Evolutionary conservation across 352 stramenopile genomes (phyloP), one percentile per base, ranked within the genome.

Genomic region (Phytophthora ramorum): DNA sequence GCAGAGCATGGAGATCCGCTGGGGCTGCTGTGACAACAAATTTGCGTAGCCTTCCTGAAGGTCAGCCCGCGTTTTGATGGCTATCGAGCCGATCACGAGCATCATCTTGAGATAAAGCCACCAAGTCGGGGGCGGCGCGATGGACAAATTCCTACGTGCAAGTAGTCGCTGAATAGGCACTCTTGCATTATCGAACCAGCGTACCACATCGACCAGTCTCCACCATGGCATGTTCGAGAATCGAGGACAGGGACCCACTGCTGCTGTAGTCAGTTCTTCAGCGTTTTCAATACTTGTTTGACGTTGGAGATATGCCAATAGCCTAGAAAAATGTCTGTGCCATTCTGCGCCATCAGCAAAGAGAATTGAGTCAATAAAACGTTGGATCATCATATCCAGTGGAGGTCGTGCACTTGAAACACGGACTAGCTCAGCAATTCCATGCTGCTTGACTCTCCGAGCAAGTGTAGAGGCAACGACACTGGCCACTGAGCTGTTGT

Each of bases 81-180:
- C 66, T 13, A 62, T 59, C 2, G 41, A 57, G 12, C 53, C 54
- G 10, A 73, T 50, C 13, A 66, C 60, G 2, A 73, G 32, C 32
- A n/a, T 2, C n/a, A 69, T 8, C 35, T 73, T 73, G 4, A 73
- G 44, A 38, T 41, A 34, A 17, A 73, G 20, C 66, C 66, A 73
- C 66, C 59, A 73, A 14, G 9, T 24, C 3, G 54, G 20, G 51
- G 51, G 19, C 24, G 66, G 66, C 28, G 41, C 12, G 10, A 62
- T 32, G 1, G 32, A 45, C 4, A 59, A 53, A 41, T 63, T 69
- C 3, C 34, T 73, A 14, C 66, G 66, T 28, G 66, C 37, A 14
- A 73, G 37, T 12, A 73, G 46, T 16, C 22, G 52, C 41, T 70
- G 53, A 20, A 70, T 66, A 35, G 54, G 59, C 5, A 60, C 20